Base-by-base conservation (phyloP, 2,329 filamentous ascomycete genomes). In the Myriosclerotinia duriaeana region DNA sequence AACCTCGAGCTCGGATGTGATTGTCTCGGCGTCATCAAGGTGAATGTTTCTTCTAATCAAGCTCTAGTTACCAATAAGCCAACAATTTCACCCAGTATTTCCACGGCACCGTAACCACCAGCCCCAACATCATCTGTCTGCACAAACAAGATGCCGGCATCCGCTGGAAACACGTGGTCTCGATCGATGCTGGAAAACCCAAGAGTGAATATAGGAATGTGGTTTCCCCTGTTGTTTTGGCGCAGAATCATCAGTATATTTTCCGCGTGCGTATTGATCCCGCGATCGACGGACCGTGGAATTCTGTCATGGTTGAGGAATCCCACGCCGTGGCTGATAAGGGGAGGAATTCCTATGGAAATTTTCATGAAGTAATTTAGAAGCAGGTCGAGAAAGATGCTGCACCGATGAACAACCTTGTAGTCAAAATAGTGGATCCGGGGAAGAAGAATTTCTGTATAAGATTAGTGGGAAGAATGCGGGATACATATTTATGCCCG, bases 401-500 rank as follows among this genome's bases (percentile, higher is more conserved):
- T 26, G 26, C 79, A 44, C 80, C 80, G 7, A 69, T 75, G 42
- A 76, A 78, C 58, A 83, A 83, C 71, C 83, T 92, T 12, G 92
- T 92, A 0, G 95, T 93, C 91, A 93, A 97, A 67, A 95, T 97
- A 76, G 85, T 85, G 74, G 97, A 97, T 78, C 88, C 89, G 72
- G 88, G 82, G 78, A 92, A 89, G 76, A 74, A 93, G 20, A 92
- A 97, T 78, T 26, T 3, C 26, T 26, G 26, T 2, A 26, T 26
- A 88, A 90, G 0, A 89, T 93, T 79, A 93, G 89, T 77, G 87
- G 90, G 75, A 95, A 93, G 79, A 91, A 91, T 0, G 87, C 89
- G 0, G 88, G 86, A 53, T 97, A 97, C 77, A 97, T 96, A 82
- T 86, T 97, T 3, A 91, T 96, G 34, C 93, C 90, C 74, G 82